Percentiles rank a stretch among this genome's conserved stretches.
These are phyloP conservation scores for Globisporangium mamillatum DNA, from an alignment of 352 stramenopile genomes.

Conservation along the genomic window DNA sequence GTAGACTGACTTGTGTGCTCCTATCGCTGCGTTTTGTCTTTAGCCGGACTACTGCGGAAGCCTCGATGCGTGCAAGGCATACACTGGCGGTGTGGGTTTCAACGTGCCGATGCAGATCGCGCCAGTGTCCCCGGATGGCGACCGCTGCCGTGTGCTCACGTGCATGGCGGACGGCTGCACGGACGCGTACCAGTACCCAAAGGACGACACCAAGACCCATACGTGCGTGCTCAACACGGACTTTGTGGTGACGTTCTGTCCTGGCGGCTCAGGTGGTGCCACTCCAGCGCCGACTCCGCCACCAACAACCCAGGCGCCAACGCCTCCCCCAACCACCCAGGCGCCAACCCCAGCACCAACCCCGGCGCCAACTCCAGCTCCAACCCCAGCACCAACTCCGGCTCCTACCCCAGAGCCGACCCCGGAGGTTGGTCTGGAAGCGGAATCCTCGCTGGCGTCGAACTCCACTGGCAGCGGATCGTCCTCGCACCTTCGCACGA, in stretches of 20 bases:
- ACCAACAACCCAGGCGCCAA: slow-evolving; percentile 21
- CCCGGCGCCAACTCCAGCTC: slow-evolving; percentile 2
- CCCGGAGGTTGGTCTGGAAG: slow-evolving; percentile 14
- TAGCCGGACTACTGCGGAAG: slow-evolving; percentile 47
- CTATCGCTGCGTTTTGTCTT: background rate
- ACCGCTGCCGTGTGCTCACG: slow-evolving; percentile 45
- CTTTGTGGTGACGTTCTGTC: slow-evolving; percentile 65
- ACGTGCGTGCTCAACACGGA: slow-evolving; percentile 41
- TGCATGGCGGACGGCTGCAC: slow-evolving; percentile 52
- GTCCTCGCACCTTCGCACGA: slow-evolving; percentile 1
- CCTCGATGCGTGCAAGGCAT: slow-evolving; percentile 46
- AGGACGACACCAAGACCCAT: slow-evolving; percentile 72
- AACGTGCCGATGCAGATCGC: slow-evolving; percentile 73
- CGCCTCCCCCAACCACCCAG: slow-evolving; percentile 19
- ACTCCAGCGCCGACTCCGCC: slow-evolving; percentile 18
- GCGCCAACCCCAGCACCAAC: slow-evolving; percentile 8
- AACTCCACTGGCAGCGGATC: background rate
- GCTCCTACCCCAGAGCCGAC: slow-evolving; percentile 18
- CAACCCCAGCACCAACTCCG: slow-evolving; percentile 16
- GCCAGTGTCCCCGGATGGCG: slow-evolving; percentile 30
- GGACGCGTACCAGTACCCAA: slow-evolving; percentile 69
- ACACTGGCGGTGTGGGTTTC: slow-evolving; percentile 59
- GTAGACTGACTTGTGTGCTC: background rate
- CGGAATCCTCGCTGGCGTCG: background rate
- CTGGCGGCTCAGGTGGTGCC: slow-evolving; percentile 15